Evolutionary conservation across 2,329 filamentous ascomycete species (phyloP).

Genomic region (Celoporthe dispersa): DNA sequence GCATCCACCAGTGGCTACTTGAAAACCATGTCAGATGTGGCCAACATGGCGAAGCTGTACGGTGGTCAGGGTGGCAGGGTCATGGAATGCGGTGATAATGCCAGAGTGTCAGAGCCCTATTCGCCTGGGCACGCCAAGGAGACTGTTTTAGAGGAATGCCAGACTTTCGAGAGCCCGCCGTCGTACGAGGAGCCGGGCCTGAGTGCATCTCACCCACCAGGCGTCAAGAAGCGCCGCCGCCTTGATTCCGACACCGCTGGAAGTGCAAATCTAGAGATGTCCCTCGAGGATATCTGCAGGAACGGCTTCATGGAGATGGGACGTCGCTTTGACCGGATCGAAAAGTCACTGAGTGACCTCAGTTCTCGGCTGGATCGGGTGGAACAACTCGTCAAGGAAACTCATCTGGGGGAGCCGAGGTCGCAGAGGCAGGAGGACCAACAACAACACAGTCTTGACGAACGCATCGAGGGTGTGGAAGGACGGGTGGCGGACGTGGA

Average conservation of each 20-base stretch:
- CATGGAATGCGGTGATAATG: neutral
- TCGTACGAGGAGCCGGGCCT: slow-evolving; percentile 20
- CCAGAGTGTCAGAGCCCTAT: neutral
- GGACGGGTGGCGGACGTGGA: slow-evolving; percentile 22
- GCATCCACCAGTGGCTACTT: slow-evolving; percentile 10
- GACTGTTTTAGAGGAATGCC: neutral
- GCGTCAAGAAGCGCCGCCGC: slow-evolving; percentile 21
- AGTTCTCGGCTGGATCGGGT: slow-evolving; percentile 19
- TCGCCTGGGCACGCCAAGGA: neutral
- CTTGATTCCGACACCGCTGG: slow-evolving; percentile 9
- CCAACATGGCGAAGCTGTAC: slow-evolving; percentile 24
- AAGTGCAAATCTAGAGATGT: slow-evolving; percentile 1
- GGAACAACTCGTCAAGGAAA: slow-evolving; percentile 16
- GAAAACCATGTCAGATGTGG: slow-evolving; percentile 13
- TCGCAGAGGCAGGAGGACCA: slow-evolving; percentile 4
- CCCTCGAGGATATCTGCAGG: slow-evolving; percentile 27
- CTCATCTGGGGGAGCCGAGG: neutral
- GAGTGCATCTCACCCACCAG: slow-evolving; percentile 11
- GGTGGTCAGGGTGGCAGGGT: slow-evolving; percentile 24
- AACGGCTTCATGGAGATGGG: slow-evolving; percentile 25
- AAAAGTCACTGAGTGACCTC: slow-evolving; percentile 15
- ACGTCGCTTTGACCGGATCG: slow-evolving; percentile 26
- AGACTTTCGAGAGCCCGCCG: slow-evolving; percentile 15
- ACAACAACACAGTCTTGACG: neutral
- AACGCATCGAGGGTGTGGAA: slow-evolving; percentile 22